These are phyloP conservation scores for Globisporangium yorkense DNA, from an alignment of 352 stramenopile genomes.

Conservation along the genomic window DNA sequence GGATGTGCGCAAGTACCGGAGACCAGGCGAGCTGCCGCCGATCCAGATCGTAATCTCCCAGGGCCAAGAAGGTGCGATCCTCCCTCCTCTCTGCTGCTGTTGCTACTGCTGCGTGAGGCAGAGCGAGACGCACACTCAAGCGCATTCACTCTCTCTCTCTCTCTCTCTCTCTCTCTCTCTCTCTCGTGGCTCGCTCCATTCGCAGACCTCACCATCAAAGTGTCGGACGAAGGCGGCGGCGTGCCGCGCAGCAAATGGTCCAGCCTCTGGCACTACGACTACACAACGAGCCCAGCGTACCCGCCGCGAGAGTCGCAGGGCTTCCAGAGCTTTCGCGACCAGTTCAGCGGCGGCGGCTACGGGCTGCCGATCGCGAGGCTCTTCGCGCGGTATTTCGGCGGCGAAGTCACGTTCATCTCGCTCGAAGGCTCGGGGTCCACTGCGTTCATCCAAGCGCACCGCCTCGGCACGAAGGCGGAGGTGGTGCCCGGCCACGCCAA, in stretches of 20 bases:
- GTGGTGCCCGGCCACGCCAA: constrained; percentile 59
- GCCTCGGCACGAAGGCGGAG: constrained; percentile 68
- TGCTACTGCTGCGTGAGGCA: neutral
- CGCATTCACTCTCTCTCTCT: too few relatives aligned
- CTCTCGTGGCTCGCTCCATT: too few relatives aligned
- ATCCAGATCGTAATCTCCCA: constrained; percentile 98
- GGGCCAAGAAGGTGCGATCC: constrained; percentile 67
- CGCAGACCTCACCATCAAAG: constrained; percentile 94
- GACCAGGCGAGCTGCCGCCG: constrained; percentile 66
- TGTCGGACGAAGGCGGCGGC: constrained; percentile 97
- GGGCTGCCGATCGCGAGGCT: constrained; percentile 89
- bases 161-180: too few relatives aligned
- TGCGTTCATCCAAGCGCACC: constrained; percentile 78
- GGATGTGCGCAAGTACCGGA: constrained; percentile 66
- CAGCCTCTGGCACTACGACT: constrained; percentile 98
- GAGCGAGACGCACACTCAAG: too few relatives aligned
- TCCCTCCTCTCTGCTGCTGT: neutral
- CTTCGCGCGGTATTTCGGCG: constrained; percentile 98
- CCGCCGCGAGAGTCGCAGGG: constrained; percentile 49
- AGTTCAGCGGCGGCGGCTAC: constrained; percentile 94
- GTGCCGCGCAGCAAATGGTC: constrained; percentile 96
- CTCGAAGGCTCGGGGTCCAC: constrained; percentile 98
- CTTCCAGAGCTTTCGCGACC: constrained; percentile 75
- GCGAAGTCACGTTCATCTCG: constrained; percentile 97
- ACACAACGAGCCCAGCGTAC: constrained; percentile 92